Percentiles rank a stretch among this genome's conserved stretches.
Evolutionary conservation across 2,329 filamentous ascomycete genomes (phyloP).

Genomic region (Fusarium palustre): DNA sequence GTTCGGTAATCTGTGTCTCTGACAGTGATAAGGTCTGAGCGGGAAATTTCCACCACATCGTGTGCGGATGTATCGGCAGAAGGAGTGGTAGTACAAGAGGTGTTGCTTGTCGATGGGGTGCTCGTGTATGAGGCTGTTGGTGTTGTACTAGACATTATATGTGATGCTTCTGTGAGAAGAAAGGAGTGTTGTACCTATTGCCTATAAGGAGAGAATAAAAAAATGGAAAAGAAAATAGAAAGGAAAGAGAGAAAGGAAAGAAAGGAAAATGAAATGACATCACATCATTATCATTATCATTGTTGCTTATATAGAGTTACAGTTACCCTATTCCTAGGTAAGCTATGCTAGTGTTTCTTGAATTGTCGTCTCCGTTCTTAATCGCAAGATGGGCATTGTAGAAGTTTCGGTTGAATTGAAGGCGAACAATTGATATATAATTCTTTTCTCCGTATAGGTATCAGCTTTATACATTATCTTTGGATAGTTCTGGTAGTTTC

Average conservation of each 20-base stretch:
- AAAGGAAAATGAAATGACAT: not conserved
- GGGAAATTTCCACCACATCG: constrained; percentile 25
- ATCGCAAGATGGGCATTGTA: not conserved
- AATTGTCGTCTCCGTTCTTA: not conserved
- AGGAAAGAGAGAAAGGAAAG: not conserved
- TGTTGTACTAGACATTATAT: constrained; percentile 17
- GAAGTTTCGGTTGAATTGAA: constrained; percentile 12
- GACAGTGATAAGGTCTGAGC: constrained; percentile 19
- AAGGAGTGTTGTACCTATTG: constrained; percentile 1
- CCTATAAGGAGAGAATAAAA: not conserved
- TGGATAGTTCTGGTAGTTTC: constrained; percentile 25
- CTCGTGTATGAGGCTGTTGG: not conserved
- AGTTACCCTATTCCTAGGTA: not conserved
- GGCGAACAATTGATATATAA: not conserved
- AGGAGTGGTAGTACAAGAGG: constrained; percentile 1
- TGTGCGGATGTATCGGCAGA: not conserved
- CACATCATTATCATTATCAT: not conserved
- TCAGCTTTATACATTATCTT: not conserved
- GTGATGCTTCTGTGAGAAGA: not conserved
- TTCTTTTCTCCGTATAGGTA: not conserved
- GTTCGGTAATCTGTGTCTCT: constrained; percentile 21
- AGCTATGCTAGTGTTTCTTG: not conserved
- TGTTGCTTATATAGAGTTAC: constrained; percentile 11
- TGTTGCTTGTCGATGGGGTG: not conserved
- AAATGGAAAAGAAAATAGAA: no score